A percentile compares a stretch with the other conserved stretches of the same genome.
Evolutionary conservation across 1,284 basidiomycete species (phyloP).

Genomic region (Marasmius fiardii): DNA sequence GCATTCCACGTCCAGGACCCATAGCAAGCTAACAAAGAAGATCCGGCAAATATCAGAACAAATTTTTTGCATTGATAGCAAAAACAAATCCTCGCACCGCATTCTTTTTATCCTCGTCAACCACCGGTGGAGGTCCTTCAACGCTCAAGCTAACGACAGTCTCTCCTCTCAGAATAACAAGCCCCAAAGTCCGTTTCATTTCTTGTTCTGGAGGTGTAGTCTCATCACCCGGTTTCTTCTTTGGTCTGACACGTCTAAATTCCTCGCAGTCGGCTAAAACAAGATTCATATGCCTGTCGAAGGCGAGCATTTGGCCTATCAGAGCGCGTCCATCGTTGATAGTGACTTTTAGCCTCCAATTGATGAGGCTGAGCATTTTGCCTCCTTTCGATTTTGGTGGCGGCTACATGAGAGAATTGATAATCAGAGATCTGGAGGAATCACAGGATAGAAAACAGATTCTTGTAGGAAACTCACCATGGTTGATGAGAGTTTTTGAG

Average conservation of each 20-base stretch:
- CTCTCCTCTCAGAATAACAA: slow-evolving; percentile 96
- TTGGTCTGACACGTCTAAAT: slow-evolving; percentile 84
- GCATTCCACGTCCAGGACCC: slow-evolving; percentile 92
- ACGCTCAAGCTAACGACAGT: slow-evolving; percentile 94
- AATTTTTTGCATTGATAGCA: too few species aligned
- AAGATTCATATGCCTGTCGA: slow-evolving; percentile 99
- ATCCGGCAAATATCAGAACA: slow-evolving; percentile 20
- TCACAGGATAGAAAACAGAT: neutral
- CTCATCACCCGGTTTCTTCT: slow-evolving; percentile 81
- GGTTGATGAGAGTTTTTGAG: neutral
- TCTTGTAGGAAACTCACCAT: neutral
- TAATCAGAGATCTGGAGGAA: neutral
- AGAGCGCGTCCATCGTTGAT: slow-evolving; percentile 97
- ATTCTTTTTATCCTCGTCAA: slow-evolving; percentile 87
- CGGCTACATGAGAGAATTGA: slow-evolving; percentile 44
- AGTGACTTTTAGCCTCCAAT: slow-evolving; percentile 96
- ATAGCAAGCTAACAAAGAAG: slow-evolving; percentile 64
- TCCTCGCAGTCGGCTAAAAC: slow-evolving; percentile 98
- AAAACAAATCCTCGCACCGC: too few species aligned
- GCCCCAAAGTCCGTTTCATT: slow-evolving; percentile 93
- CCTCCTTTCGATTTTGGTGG: slow-evolving; percentile 95
- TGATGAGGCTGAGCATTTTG: slow-evolving; percentile 97
- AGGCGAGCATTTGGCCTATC: slow-evolving; percentile 98
- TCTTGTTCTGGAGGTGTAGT: slow-evolving; percentile 79
- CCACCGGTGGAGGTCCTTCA: slow-evolving; percentile 92